Evolutionary conservation across 331 rosid genomes (phyloP), one percentile per base, ranked within the genome.

Genomic region (Quercus phellos): DNA sequence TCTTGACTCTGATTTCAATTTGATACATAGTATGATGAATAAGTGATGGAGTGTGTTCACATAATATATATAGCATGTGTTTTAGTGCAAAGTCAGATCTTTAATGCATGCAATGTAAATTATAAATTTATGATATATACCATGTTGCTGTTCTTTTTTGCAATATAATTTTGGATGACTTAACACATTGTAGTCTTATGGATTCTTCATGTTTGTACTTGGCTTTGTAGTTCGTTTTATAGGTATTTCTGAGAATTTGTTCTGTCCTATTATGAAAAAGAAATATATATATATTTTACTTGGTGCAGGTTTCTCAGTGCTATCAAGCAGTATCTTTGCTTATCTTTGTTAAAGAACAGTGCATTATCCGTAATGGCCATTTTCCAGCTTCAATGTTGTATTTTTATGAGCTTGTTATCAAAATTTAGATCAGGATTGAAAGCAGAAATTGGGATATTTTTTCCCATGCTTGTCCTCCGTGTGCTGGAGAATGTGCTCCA

Each of bases 401-500:
- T 95, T 78, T 95, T 95, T 83, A 75, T 77, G 80, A 93, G 85
- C 90, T 87, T 95, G 88, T 79, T 95, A 79, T 84, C 90, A 67
- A 95, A 95, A 87, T 93, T 84, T 82, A 87, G 99, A 88, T 87
- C 98, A 53, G 98, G 92, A 54, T 84, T 95, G 91, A 95, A 95
- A 84, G 85, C 93, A 71, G 99, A 95, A 83, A 89, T 95, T 76
- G 99, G 99, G 70, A 95, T 95, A 80, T 95, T 95, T 81, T 95
- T 95, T 78, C 98, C 98, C 30, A 95, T 95, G 99, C 96, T 95
- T 29, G 79, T 95, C 83, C 97, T 95, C 79, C 94, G 98, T 51
- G 97, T 95, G 75, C 96, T 95, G 24, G 99, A 95, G 91, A 95
- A 95, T 83, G 97, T 93, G 82, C 96, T 95, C 68, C 97, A 95